Conservation (phyloP, 495 filamentous ascomycete genomes). For the Penicillium manginii region DNA sequence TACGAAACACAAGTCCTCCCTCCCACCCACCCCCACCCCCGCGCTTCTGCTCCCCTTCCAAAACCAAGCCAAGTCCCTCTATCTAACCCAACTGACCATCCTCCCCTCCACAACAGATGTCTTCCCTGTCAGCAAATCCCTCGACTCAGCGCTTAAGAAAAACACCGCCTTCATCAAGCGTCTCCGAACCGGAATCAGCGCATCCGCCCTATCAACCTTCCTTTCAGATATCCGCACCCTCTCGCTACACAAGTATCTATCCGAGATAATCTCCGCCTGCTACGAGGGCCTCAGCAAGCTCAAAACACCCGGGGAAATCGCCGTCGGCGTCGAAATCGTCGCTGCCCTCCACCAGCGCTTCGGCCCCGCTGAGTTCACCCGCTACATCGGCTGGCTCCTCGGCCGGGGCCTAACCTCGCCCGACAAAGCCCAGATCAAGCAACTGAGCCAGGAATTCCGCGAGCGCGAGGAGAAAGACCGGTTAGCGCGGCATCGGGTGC, state of each 20-base stretch:
- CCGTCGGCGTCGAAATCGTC: slow-evolving; percentile 88
- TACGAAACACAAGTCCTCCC: slow-evolving; percentile 40
- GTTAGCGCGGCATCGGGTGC: slow-evolving; percentile 78
- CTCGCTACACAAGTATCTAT: slow-evolving; percentile 95
- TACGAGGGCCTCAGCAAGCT: slow-evolving; percentile 93
- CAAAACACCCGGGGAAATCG: slow-evolving; percentile 86
- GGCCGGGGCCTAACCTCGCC: slow-evolving; percentile 91
- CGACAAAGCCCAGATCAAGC: slow-evolving; percentile 83
- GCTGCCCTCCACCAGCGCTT: slow-evolving; percentile 97
- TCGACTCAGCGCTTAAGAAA: slow-evolving; percentile 97
- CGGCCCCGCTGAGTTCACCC: slow-evolving; percentile 86
- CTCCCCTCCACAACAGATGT: slow-evolving; percentile 58
- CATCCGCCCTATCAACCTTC: slow-evolving; percentile 77
- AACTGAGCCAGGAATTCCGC: slow-evolving; percentile 73
- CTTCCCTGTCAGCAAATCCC: slow-evolving; percentile 75
- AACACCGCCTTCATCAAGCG: slow-evolving; percentile 99
- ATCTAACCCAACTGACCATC: background rate
- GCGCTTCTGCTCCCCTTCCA: background rate
- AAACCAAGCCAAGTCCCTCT: background rate
- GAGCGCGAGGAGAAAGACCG: slow-evolving; percentile 98
- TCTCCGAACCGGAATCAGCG: slow-evolving; percentile 83
- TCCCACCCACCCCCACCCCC: background rate
- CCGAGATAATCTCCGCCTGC: slow-evolving; percentile 97
- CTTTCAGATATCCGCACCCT: slow-evolving; percentile 89
- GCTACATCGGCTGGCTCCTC: slow-evolving; percentile 89